These are phyloP conservation scores for Aaosphaeria pasadenensis DNA, from an alignment of 2,329 filamentous ascomycete species.

Conservation along the genomic window DNA sequence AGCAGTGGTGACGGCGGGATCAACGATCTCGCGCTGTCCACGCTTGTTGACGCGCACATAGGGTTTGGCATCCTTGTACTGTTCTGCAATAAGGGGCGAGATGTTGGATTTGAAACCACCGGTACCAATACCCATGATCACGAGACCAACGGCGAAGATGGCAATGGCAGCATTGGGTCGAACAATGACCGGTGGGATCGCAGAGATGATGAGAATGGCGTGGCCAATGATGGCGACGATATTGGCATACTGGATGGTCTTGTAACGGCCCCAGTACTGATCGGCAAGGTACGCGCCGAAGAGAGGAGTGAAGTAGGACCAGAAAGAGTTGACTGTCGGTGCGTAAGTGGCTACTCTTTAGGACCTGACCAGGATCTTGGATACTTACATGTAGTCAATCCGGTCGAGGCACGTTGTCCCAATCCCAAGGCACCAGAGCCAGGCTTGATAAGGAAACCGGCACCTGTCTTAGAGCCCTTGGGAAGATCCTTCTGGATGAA, in stretches of 20 bases:
- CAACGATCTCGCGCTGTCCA: conserved; percentile 60
- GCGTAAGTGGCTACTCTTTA: too few relatives aligned
- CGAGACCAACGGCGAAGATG: conserved; percentile 46
- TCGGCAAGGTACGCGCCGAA: conserved; percentile 57
- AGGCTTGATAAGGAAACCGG: conserved; percentile 5
- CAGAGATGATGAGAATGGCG: conserved; percentile 54
- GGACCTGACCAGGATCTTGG: too few relatives aligned
- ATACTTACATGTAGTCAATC: conserved; percentile 31
- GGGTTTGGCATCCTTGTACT: conserved; percentile 54
- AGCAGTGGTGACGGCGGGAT: conserved; percentile 64
- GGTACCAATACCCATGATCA: conserved; percentile 65
- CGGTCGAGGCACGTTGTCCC: conserved; percentile 53
- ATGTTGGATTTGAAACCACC: conserved; percentile 70
- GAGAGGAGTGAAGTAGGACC: conserved; percentile 58
- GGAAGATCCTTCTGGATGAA: conserved; percentile 31
- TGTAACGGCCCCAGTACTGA: conserved; percentile 60
- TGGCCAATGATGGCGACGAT: conserved; percentile 58
- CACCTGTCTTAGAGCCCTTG: background rate
- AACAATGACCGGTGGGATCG: conserved; percentile 51
- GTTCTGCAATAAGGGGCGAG: conserved; percentile 57
- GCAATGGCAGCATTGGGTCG: conserved; percentile 51
- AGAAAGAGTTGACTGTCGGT: conserved; percentile 53
- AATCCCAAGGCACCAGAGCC: conserved; percentile 53
- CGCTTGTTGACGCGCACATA: conserved; percentile 48
- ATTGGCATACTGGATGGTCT: conserved; percentile 57